Percentiles rank a stretch among this genome's conserved stretches.
phyloP scores from a whole-genome alignment of 305 asterid genomes.

The Fraxinus floribunda region DNA sequence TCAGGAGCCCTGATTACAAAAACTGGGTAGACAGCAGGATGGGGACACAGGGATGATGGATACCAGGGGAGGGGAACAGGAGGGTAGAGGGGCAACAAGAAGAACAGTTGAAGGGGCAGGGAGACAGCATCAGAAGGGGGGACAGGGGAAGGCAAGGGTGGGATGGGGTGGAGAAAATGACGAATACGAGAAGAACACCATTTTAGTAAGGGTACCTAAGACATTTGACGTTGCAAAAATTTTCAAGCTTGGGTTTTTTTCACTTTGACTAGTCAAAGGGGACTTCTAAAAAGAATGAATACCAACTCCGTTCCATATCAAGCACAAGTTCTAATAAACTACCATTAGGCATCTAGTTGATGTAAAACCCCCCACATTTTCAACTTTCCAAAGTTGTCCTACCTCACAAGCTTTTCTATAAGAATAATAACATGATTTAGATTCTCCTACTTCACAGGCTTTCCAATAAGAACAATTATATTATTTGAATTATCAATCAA shows the following conservation, averaged over 20 bases:
- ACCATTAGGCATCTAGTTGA: not conserved
- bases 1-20: not conserved
- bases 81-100: not conserved
- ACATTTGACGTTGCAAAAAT: not conserved
- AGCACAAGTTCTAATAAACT: not conserved
- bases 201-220: not conserved
- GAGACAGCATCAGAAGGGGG: not conserved
- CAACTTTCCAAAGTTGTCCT: not conserved
- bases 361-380: not conserved
- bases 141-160: not conserved
- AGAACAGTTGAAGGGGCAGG: not conserved
- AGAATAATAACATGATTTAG: not conserved
- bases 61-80: not conserved
- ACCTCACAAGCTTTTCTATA: not conserved
- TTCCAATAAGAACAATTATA: not conserved
- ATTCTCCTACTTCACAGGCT: not conserved
- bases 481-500: not conserved
- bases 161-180: not conserved
- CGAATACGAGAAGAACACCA: not conserved
- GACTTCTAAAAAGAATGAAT: not conserved
- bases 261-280: not conserved
- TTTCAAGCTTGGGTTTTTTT: not conserved
- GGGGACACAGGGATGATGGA: not conserved
- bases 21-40: not conserved
- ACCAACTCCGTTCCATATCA: not conserved